These are phyloP conservation scores for Chrysoporthe austroafricana DNA, from an alignment of 2,329 filamentous ascomycete genomes.

Conservation along the genomic window DNA sequence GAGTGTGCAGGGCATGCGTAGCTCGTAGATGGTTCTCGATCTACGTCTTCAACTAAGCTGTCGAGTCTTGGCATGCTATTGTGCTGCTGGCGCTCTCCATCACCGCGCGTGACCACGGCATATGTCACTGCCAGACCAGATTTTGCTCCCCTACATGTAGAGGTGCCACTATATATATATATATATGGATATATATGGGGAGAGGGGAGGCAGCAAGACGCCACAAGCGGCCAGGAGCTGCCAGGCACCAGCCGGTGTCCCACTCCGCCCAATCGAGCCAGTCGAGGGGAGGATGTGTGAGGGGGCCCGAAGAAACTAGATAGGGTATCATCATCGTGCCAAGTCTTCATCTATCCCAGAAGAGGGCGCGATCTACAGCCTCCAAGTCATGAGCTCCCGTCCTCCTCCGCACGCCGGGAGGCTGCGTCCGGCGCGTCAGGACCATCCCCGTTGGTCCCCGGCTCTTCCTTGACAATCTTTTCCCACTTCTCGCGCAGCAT, in stretches of 20 bases:
- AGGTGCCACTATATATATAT: background rate
- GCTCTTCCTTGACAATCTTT: conserved; percentile 12
- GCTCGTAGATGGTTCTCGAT: background rate
- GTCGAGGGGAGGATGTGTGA: background rate
- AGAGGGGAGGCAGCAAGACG: background rate
- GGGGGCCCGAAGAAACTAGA: background rate
- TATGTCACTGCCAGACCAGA: too few species aligned
- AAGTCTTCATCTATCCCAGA: background rate
- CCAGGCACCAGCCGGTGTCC: background rate
- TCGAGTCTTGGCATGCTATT: background rate
- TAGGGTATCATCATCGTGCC: background rate
- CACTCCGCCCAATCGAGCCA: background rate
- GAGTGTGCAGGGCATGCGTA: background rate
- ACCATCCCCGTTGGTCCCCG: background rate
- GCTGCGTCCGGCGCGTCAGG: background rate
- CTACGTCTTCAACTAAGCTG: background rate
- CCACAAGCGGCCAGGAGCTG: background rate
- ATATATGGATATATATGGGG: too few species aligned
- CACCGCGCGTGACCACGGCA: too few species aligned
- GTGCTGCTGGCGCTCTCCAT: background rate
- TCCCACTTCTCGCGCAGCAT: conserved; percentile 23
- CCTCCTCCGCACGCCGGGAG: background rate
- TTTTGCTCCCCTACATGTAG: background rate
- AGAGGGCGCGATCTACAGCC: too few species aligned
- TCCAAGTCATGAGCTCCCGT: background rate